phyloP scores from a whole-genome alignment of 768 basidiomycete species.

The Boletus subcaerulescens region DNA sequence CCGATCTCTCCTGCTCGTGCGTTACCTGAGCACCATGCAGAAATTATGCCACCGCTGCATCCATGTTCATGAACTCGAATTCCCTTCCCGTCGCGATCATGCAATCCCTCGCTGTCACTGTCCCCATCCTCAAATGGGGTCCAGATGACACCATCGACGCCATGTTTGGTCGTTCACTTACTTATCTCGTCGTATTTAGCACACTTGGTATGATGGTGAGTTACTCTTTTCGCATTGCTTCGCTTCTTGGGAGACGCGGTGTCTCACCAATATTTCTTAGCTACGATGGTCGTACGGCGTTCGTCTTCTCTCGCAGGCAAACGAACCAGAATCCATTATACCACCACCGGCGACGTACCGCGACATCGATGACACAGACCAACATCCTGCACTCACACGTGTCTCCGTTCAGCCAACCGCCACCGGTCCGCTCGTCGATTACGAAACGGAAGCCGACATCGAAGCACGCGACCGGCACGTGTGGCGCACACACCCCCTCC shows the following conservation, averaged over 20 bases:
- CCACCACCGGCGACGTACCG: constrained; percentile 4
- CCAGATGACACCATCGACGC: constrained; percentile 75
- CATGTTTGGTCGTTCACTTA: constrained; percentile 89
- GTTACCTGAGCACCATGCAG: constrained; percentile 32
- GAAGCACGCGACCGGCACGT: not conserved
- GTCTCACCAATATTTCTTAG: constrained; percentile 34
- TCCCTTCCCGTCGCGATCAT: constrained; percentile 93
- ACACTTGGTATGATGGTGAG: constrained; percentile 94
- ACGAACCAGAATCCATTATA: constrained; percentile 7
- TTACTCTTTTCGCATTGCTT: constrained; percentile 5
- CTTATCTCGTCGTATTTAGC: constrained; percentile 88
- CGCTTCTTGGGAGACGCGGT: not conserved
- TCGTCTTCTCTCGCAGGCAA: constrained; percentile 63
- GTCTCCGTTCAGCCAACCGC: not conserved
- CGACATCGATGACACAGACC: constrained; percentile 4
- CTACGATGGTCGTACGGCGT: constrained; percentile 94
- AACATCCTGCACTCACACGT: not conserved
- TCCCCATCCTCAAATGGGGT: constrained; percentile 80
- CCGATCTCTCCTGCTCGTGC: not conserved
- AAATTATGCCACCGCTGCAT: constrained; percentile 74
- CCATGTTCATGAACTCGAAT: constrained; percentile 94
- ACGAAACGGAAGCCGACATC: not conserved
- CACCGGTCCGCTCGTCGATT: constrained; percentile 9
- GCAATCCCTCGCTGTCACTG: constrained; percentile 83
- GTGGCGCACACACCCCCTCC: not conserved